phyloP scores from a whole-genome alignment of 495 filamentous ascomycete species.

The Penicillium daleae region DNA sequence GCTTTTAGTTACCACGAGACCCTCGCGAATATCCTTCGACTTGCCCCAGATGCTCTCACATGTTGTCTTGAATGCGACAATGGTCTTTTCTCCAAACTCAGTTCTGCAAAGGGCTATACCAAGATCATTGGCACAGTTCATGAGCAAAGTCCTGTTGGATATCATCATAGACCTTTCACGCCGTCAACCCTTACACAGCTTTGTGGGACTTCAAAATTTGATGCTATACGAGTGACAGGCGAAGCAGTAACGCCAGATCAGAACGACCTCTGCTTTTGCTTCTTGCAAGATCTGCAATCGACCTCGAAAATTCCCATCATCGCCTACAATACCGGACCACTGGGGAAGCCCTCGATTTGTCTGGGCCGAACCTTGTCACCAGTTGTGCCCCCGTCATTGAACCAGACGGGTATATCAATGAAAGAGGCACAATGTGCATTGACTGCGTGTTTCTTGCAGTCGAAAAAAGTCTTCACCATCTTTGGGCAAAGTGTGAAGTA shows the following conservation, averaged over 20 bases:
- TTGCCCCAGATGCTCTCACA: slow-evolving; percentile 28
- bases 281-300: slow-evolving; percentile 3
- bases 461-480: slow-evolving; percentile 34
- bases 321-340: slow-evolving; percentile 45
- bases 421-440: slow-evolving; percentile 35
- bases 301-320: slow-evolving; percentile 22
- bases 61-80: slow-evolving; percentile 14
- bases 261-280: slow-evolving; percentile 17
- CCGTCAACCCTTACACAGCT: slow-evolving; percentile 1
- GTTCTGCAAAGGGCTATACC: slow-evolving; percentile 11
- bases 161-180: background rate
- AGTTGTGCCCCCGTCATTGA: slow-evolving; percentile 38
- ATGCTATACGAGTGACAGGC: slow-evolving; percentile 25
- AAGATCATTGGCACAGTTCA: slow-evolving; percentile 18
- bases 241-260: slow-evolving; percentile 12
- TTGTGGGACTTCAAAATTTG: slow-evolving; percentile 2
- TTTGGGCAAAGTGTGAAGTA: slow-evolving; percentile 31
- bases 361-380: slow-evolving; percentile 64
- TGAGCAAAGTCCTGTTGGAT: slow-evolving; percentile 13
- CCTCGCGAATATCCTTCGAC: slow-evolving; percentile 20
- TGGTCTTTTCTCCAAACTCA: slow-evolving; percentile 6
- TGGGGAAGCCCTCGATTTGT: slow-evolving; percentile 60
- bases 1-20: slow-evolving; percentile 4
- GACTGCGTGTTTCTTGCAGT: slow-evolving; percentile 51
- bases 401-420: slow-evolving; percentile 17